These are phyloP conservation scores for Madurella mycetomatis DNA, from an alignment of 2,329 filamentous ascomycete species.

Conservation along the genomic window DNA sequence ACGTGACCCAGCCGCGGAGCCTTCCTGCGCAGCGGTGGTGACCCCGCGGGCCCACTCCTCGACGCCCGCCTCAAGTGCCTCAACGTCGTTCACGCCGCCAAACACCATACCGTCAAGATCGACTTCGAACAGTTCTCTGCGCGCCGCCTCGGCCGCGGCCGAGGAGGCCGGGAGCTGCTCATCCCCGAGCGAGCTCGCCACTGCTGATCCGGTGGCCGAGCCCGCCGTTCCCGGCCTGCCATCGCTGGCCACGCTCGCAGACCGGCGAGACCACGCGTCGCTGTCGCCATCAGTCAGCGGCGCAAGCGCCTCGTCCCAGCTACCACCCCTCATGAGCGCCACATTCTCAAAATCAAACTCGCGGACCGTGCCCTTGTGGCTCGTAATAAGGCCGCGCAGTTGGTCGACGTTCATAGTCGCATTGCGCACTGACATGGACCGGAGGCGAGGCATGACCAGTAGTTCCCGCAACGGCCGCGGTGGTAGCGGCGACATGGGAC, in stretches of 20 bases:
- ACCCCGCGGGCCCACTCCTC: constrained; percentile 29
- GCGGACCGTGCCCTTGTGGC: constrained; percentile 63
- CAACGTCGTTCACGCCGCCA: constrained; percentile 29
- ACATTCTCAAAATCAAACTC: constrained; percentile 81
- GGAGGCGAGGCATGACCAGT: constrained; percentile 63
- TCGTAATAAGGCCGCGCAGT: constrained; percentile 62
- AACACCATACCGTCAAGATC: constrained; percentile 39
- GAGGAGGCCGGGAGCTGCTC: constrained; percentile 45
- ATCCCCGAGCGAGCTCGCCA: constrained; percentile 25
- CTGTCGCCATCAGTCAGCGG: constrained; percentile 54
- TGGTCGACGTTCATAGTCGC: constrained; percentile 66
- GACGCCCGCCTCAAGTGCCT: constrained; percentile 28
- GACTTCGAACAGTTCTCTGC: constrained; percentile 44
- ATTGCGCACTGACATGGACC: constrained; percentile 68
- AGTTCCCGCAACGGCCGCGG: constrained; percentile 46
- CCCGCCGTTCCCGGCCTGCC: constrained; percentile 25
- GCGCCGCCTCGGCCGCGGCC: constrained; percentile 51
- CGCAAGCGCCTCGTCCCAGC: constrained; percentile 78
- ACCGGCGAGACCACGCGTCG: constrained; percentile 41
- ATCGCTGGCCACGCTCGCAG: constrained; percentile 29
- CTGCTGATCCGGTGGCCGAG: constrained; percentile 16
- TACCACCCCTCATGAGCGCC: constrained; percentile 60
- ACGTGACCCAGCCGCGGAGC: constrained; percentile 14
- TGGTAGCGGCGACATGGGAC: constrained; percentile 60
- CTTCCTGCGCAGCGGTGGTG: constrained; percentile 20